Evolutionary conservation across 495 filamentous ascomycete species (phyloP), one percentile per base, ranked within the genome.

Genomic region (Penicillium argentinense): DNA sequence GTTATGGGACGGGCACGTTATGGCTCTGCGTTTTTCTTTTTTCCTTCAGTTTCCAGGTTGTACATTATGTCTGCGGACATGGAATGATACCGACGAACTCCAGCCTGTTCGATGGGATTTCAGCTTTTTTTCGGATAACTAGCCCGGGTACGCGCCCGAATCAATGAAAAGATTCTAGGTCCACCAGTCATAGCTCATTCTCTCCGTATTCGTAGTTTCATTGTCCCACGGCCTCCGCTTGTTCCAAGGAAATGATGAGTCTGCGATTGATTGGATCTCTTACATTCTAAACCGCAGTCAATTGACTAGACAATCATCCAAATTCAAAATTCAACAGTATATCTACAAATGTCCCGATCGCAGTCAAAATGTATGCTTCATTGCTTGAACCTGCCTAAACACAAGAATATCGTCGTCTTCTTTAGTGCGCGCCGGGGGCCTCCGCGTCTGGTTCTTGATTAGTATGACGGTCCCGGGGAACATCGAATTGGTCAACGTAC

Each of bases 51-150:
- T 67, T 85, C 80, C 80, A 81, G 86, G 84, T 83, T 95, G 89
- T 95, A 95, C 81, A 93, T 90, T 93, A 91, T 85, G 74, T 79
- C 84, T 77, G 81, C 76, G 80, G 86, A 72, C 80, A 85, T 88
- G 67, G 63, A 68, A 70, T 70, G 70, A 73, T 75, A 71, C 64
- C 67, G 64, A 64, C 60, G 65, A 61, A 54, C 54, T 55, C 45
- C 18, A 51, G 55, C 60, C 57, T 43, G 60, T 56, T 63, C 56
- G 54, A 57, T 39, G 57, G 65, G 51, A 59, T 65, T 63, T 55
- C 38, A 55, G 39, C 38, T 58, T 53, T 61, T 47, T 64, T 53
- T 54, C 54, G 56, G 59, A 60, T 57, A 56, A 51, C 47, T 60
- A 57, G 42, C 40, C 39, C 39, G 12, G 46, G 55, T 36, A 6